Evolutionary conservation across 2,329 filamentous ascomycete species (phyloP).

Genomic region (Fusarium metavorans): DNA sequence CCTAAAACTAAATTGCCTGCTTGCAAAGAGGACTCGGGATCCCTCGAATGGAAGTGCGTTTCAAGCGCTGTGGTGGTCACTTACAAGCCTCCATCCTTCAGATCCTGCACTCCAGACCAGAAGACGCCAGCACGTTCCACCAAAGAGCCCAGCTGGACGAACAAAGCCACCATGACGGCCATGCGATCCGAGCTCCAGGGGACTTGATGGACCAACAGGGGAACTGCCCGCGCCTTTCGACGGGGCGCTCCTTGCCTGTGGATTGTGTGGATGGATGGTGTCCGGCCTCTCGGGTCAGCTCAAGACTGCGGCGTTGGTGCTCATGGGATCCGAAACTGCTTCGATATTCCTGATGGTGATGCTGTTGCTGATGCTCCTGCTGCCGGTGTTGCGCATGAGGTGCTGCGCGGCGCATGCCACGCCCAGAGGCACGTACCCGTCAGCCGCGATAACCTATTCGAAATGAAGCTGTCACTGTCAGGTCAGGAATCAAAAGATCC

Average conservation of each 20-base stretch:
- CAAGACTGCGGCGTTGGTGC: conserved; percentile 25
- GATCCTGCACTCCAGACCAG: conserved; percentile 6
- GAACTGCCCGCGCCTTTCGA: conserved; percentile 2
- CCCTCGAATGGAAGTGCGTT: conserved; percentile 7
- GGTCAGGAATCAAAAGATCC: conserved; percentile 5
- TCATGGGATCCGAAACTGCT: conserved; percentile 17
- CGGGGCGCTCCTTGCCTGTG: conserved; percentile 19
- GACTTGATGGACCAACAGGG: conserved; percentile 11
- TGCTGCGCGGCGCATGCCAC: background rate
- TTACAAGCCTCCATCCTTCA: conserved; percentile 32
- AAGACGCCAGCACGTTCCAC: conserved; percentile 7
- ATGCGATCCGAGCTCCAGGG: conserved; percentile 26
- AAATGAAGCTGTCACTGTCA: background rate
- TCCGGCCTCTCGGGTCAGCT: conserved; percentile 38
- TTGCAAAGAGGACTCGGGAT: background rate
- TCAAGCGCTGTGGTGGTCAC: conserved; percentile 25
- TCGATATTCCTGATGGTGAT: background rate
- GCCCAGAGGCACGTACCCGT: background rate
- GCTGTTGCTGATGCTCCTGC: background rate
- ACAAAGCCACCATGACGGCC: conserved; percentile 22
- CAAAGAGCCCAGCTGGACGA: conserved; percentile 9
- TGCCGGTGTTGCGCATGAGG: background rate
- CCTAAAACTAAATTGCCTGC: background rate
- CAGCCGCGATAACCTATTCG: background rate
- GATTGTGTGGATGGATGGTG: conserved; percentile 21